Conservation (phyloP, 2,329 filamentous ascomycete species). For the Arthroderma sp. region DNA sequence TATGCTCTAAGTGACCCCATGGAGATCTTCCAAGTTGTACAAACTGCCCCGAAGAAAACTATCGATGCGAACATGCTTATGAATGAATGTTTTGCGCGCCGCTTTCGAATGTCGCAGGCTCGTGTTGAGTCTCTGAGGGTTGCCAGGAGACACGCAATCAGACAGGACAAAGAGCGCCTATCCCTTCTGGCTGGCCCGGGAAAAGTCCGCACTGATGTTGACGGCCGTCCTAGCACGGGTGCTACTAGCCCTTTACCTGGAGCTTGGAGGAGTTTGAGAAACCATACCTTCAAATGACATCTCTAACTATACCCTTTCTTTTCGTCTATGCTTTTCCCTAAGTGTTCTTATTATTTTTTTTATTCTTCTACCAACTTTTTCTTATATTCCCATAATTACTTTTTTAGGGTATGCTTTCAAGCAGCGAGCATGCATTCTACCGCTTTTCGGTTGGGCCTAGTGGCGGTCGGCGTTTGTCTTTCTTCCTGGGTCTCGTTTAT, state of each 20-base stretch:
- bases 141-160: slow-evolving; percentile 46
- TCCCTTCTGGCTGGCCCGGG: slow-evolving; percentile 18
- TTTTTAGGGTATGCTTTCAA: too few species aligned
- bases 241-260: slow-evolving; percentile 7
- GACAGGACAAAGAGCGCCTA: slow-evolving; percentile 28
- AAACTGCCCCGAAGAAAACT: slow-evolving; percentile 67
- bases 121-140: slow-evolving; percentile 63
- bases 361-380: background rate
- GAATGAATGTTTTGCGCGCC: slow-evolving; percentile 68
- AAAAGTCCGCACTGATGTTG: slow-evolving; percentile 5
- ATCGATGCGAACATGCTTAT: slow-evolving; percentile 71
- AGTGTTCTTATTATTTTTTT: background rate
- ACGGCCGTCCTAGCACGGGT: slow-evolving; percentile 3
- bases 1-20: slow-evolving; percentile 69
- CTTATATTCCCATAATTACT: too few species aligned
- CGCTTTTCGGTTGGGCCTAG: too few species aligned
- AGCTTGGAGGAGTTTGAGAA: slow-evolving; percentile 10
- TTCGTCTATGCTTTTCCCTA: slow-evolving; percentile 4
- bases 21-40: slow-evolving; percentile 92
- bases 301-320: slow-evolving; percentile 8
- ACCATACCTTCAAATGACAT: slow-evolving; percentile 15
- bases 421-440: too few species aligned
- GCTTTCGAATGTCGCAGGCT: slow-evolving; percentile 69
- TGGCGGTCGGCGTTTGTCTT: too few species aligned
- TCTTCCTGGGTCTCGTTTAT: too few species aligned